Evolutionary conservation across 129 eudicot species (phyloP).

Genomic region (Helianthus tuberosus): DNA sequence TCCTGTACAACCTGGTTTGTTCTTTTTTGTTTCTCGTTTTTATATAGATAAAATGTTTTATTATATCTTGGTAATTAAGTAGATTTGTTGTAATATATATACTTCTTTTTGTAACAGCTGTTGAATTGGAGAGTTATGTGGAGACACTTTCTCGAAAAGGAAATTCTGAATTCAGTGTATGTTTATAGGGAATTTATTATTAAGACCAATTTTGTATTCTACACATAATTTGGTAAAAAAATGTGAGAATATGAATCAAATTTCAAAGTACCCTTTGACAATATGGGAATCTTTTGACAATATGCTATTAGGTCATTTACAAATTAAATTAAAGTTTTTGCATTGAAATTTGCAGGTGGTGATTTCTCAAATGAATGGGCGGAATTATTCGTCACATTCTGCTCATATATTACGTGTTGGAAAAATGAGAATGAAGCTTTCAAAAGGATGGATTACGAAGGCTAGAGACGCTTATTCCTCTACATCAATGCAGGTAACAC

Average conservation of each 20-base stretch:
- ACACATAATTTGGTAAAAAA: constrained; percentile 2
- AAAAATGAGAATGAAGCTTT: constrained; percentile 80
- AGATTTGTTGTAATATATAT: constrained; percentile 5
- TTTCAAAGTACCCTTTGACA: constrained; percentile 20
- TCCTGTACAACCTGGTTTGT: constrained; percentile 78
- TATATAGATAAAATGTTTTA: background rate
- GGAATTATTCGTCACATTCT: constrained; percentile 86
- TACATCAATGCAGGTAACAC: constrained; percentile 83
- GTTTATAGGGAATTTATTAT: constrained; percentile 17
- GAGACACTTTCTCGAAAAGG: constrained; percentile 72
- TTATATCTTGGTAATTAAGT: background rate
- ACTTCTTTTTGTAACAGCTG: constrained; percentile 51
- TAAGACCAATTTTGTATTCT: background rate
- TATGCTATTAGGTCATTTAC: too few relatives aligned
- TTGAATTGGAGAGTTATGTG: constrained; percentile 67
- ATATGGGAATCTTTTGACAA: constrained; percentile 5
- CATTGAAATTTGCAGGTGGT: constrained; percentile 57
- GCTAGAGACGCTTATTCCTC: constrained; percentile 89
- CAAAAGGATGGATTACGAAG: constrained; percentile 96
- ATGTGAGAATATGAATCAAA: background rate
- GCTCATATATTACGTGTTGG: constrained; percentile 82
- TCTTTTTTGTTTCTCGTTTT: constrained; percentile 4
- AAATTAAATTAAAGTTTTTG: constrained; percentile 10
- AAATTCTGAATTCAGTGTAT: constrained; percentile 79
- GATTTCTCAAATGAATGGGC: constrained; percentile 93